These are phyloP conservation scores for Paralagenidium karlingii DNA, from an alignment of 352 stramenopile species.

Conservation along the genomic window DNA sequence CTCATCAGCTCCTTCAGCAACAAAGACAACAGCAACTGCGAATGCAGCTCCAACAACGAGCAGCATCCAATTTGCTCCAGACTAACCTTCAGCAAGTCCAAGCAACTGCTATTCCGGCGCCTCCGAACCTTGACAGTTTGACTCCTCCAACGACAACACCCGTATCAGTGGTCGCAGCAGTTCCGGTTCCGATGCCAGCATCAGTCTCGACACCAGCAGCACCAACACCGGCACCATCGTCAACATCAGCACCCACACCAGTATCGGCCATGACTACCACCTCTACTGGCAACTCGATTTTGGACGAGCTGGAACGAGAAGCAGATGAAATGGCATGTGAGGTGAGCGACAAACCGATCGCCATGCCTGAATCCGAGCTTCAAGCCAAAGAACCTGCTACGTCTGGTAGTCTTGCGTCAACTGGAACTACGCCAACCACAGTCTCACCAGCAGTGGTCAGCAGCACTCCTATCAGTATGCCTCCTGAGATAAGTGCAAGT, in stretches of 20 bases:
- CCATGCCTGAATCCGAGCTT: slow-evolving; percentile 73
- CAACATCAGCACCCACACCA: no score
- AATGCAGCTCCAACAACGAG: slow-evolving; percentile 31
- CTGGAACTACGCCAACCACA: slow-evolving; percentile 5
- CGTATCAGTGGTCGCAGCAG: slow-evolving; percentile 11
- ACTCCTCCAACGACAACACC: slow-evolving; percentile 15
- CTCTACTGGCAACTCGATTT: slow-evolving; percentile 40
- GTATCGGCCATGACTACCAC: slow-evolving; percentile 8
- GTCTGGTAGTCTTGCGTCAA: no score
- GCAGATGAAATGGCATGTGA: slow-evolving; percentile 80
- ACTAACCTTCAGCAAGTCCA: neutral
- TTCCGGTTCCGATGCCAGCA: slow-evolving; percentile 11
- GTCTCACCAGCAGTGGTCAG: slow-evolving; percentile 23
- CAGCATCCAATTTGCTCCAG: neutral
- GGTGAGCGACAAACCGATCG: slow-evolving; percentile 63
- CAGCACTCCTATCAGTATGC: slow-evolving; percentile 54
- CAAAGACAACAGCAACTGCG: slow-evolving; percentile 63
- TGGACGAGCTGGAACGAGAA: slow-evolving; percentile 77
- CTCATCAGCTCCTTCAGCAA: slow-evolving; percentile 30
- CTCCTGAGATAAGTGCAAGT: slow-evolving; percentile 40
- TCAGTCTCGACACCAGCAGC: slow-evolving; percentile 9
- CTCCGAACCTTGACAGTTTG: neutral
- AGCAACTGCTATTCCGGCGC: neutral
- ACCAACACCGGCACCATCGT: slow-evolving; percentile 9
- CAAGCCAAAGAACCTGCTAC: no score